Conservation (phyloP, 306 rosid genomes). For the Styphnolobium japonicum region DNA sequence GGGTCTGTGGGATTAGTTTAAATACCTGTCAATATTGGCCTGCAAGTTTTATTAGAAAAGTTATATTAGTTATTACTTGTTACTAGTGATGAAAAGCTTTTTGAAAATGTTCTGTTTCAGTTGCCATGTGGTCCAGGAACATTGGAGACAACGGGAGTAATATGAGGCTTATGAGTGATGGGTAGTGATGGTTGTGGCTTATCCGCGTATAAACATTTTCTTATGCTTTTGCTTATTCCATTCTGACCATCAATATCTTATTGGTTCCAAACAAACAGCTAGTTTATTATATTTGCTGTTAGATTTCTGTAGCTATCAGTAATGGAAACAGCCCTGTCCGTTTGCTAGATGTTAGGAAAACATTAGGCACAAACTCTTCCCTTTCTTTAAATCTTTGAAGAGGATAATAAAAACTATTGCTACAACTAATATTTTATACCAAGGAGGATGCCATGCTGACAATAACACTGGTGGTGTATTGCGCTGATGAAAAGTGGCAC, state of each 20-base stretch:
- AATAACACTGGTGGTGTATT: not conserved
- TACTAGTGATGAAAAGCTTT: not conserved
- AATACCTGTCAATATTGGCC: not conserved
- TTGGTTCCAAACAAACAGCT: not conserved
- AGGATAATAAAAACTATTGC: slow-evolving; percentile 30
- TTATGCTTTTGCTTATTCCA: not conserved
- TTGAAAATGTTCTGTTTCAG: not conserved
- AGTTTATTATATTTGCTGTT: not conserved
- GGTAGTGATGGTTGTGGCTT: not conserved
- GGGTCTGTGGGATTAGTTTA: not conserved
- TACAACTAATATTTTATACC: not conserved
- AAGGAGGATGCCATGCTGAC: not conserved
- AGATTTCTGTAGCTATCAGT: slow-evolving; percentile 20
- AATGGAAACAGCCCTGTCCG: not conserved
- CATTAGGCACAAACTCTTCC: slow-evolving; percentile 4
- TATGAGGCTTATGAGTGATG: not conserved
- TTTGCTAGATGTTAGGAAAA: not conserved
- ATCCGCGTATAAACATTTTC: not conserved
- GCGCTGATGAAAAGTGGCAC: not conserved
- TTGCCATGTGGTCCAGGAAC: slow-evolving; percentile 25
- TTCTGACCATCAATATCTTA: not conserved
- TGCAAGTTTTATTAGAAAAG: not conserved
- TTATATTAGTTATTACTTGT: not conserved
- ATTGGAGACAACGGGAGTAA: slow-evolving; percentile 23
- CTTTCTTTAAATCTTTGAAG: not conserved